phyloP scores from a whole-genome alignment of 2,329 filamentous ascomycete species.

The Trichophyton verrucosum region DNA sequence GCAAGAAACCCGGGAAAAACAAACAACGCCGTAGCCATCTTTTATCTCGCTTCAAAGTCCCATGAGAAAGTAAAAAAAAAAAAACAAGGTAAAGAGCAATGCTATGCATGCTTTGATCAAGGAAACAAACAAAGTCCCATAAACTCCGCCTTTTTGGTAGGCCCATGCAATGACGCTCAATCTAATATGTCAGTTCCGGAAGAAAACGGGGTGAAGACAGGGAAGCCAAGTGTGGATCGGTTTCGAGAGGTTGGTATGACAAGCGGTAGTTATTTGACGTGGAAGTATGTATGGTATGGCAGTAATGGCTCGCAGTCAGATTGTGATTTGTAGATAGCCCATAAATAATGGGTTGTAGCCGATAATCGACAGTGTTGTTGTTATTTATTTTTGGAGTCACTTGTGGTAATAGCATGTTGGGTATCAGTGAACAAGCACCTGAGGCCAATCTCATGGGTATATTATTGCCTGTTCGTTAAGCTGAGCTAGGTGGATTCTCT shows the following conservation, averaged over 20 bases:
- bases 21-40: constrained; percentile 2
- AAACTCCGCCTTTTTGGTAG: constrained; percentile 2
- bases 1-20: not conserved
- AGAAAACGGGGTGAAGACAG: not conserved
- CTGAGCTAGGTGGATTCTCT: constrained; percentile 1
- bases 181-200: not conserved
- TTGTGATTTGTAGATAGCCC: not conserved
- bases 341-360: not conserved
- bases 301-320: too few species aligned
- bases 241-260: not conserved
- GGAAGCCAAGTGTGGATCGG: not conserved
- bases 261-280: too few species aligned
- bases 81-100: not conserved
- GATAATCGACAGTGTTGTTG: not conserved
- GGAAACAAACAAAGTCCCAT: not conserved
- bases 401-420: not conserved
- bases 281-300: not conserved
- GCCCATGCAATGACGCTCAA: constrained; percentile 4
- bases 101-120: constrained; percentile 5
- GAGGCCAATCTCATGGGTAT: not conserved
- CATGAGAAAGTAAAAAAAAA: not conserved
- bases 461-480: not conserved
- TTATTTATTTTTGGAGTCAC: not conserved
- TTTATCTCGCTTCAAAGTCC: not conserved
- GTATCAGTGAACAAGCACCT: not conserved